These are phyloP conservation scores for Sporothrix humicola DNA, from an alignment of 2,329 filamentous ascomycete genomes.

Conservation along the genomic window DNA sequence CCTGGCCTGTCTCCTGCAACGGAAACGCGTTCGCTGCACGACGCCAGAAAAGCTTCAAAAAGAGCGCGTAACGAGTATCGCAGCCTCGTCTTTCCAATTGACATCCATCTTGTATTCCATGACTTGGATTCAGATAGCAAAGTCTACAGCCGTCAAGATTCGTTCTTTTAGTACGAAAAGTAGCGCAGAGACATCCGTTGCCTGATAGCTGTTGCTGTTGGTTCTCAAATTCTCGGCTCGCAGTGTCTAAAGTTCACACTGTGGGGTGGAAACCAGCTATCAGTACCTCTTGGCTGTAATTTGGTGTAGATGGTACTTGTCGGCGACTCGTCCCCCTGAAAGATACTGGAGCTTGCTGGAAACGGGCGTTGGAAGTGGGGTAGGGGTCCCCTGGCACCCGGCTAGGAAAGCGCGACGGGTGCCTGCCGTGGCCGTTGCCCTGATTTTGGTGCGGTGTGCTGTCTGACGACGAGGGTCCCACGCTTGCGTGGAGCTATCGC, in stretches of 20 bases:
- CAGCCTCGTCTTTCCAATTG: conserved; percentile 19
- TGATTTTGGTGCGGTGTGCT: neutral
- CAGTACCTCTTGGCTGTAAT: neutral
- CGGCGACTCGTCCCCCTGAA: neutral
- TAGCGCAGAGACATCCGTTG: neutral
- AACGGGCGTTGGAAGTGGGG: conserved; percentile 23
- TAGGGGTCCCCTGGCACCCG: conserved; percentile 28
- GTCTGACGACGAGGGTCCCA: conserved; percentile 22
- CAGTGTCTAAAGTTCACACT: conserved; percentile 13
- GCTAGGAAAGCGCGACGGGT: conserved; percentile 30
- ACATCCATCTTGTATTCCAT: neutral
- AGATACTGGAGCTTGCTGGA: neutral
- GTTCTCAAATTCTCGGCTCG: neutral
- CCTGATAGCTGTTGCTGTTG: neutral
- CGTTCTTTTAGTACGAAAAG: too few relatives aligned
- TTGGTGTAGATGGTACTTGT: conserved; percentile 1
- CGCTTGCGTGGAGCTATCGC: conserved; percentile 14
- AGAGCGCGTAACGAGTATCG: neutral
- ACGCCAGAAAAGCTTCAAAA: neutral
- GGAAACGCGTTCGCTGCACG: conserved; percentile 18
- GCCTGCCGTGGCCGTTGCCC: conserved; percentile 20
- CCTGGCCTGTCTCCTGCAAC: neutral
- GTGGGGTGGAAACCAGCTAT: conserved; percentile 12
- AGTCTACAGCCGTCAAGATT: too few relatives aligned
- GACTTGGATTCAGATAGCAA: too few relatives aligned